These are phyloP conservation scores for Pneumocystis jirovecii DNA, from an alignment of 1,139 yeast species.

Conservation along the genomic window DNA sequence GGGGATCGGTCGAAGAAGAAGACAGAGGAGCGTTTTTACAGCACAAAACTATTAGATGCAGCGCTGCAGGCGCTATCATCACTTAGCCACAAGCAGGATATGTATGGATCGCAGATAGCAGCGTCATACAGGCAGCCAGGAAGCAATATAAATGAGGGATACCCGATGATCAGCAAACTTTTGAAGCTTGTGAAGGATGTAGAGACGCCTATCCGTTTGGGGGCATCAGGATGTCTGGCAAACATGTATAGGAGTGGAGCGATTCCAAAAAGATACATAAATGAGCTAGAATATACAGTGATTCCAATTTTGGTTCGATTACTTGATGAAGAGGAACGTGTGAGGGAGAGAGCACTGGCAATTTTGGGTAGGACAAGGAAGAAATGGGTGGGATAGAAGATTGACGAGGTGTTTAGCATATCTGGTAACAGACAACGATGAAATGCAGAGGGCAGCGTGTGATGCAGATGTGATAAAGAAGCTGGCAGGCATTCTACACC, in stretches of 20 bases:
- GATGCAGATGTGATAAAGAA: conserved; percentile 24
- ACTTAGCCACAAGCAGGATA: conserved; percentile 15
- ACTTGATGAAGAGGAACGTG: conserved; percentile 15
- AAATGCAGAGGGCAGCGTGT: conserved; percentile 23
- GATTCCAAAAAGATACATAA: conserved; percentile 16
- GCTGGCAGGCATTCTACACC: conserved; percentile 17
- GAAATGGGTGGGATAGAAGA: too few species aligned
- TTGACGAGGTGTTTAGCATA: conserved; percentile 22
- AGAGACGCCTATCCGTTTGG: conserved; percentile 20
- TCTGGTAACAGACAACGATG: conserved; percentile 14
- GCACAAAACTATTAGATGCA: conserved; percentile 16
- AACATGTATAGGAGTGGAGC: conserved; percentile 19
- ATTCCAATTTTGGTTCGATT: conserved; percentile 26
- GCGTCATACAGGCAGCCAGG: neutral
- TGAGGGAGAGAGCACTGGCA: conserved; percentile 16
- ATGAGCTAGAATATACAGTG: conserved; percentile 18
- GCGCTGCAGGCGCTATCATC: conserved; percentile 22
- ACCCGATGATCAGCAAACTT: conserved; percentile 18
- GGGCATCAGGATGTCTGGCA: conserved; percentile 23
- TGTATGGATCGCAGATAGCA: conserved; percentile 8
- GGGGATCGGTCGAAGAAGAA: conserved; percentile 5
- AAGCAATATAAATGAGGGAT: conserved; percentile 9
- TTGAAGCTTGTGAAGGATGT: conserved; percentile 19
- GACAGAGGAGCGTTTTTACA: neutral
- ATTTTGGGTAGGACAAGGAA: too few species aligned